phyloP scores from a whole-genome alignment of 805 yeast species.

The Kodamaea laetipori region DNA sequence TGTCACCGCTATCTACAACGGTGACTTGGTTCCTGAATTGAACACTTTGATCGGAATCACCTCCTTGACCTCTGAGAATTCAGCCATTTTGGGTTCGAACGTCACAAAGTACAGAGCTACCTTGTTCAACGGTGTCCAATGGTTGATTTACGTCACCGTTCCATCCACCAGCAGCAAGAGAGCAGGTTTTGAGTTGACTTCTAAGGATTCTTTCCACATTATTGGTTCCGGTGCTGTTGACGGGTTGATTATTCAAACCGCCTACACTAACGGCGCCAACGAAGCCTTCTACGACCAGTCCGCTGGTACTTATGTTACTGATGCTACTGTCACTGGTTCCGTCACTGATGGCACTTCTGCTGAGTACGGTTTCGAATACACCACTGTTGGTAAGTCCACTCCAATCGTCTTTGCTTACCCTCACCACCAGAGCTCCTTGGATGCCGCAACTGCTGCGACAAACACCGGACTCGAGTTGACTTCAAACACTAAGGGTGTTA shows the following conservation, averaged over 20 bases:
- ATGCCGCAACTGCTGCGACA: slow-evolving; percentile 24
- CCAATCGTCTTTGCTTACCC: slow-evolving; percentile 55
- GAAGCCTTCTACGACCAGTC: slow-evolving; percentile 57
- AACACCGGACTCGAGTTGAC: slow-evolving; percentile 46
- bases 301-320: slow-evolving; percentile 67
- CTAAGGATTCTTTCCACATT: slow-evolving; percentile 34
- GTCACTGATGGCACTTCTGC: slow-evolving; percentile 48
- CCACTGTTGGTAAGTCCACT: slow-evolving; percentile 52
- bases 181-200: slow-evolving; percentile 36
- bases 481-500: slow-evolving; percentile 54
- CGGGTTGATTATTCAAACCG: slow-evolving; percentile 56
- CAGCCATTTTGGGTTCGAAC: slow-evolving; percentile 29
- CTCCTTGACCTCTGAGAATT: slow-evolving; percentile 37
- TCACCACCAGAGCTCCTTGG: slow-evolving; percentile 49
- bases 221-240: slow-evolving; percentile 39
- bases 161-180: slow-evolving; percentile 32
- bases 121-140: slow-evolving; percentile 42
- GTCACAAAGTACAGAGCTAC: slow-evolving; percentile 42
- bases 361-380: slow-evolving; percentile 49
- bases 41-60: slow-evolving; percentile 49
- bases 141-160: slow-evolving; percentile 55
- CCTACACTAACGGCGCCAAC: slow-evolving; percentile 43
- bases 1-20: slow-evolving; percentile 53
- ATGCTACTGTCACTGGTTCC: slow-evolving; percentile 50
- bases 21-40: slow-evolving; percentile 53